Evolutionary conservation across 441 rosid genomes (phyloP).

Genomic region (Capsella rubella): DNA sequence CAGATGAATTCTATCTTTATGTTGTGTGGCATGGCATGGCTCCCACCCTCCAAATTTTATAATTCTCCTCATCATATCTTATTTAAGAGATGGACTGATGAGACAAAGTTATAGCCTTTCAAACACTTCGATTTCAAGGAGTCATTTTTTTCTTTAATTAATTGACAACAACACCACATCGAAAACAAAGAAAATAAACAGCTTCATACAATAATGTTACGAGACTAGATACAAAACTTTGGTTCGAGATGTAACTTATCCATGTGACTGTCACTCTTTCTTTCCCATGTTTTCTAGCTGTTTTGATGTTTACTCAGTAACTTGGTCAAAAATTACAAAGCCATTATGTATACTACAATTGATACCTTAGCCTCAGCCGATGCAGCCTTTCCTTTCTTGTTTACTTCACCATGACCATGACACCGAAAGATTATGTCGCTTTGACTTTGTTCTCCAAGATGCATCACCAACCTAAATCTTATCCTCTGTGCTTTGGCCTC

Average conservation of each 20-base stretch:
- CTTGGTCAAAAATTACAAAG: slow-evolving; percentile 13
- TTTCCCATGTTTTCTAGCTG: not conserved
- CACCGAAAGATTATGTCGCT: not conserved
- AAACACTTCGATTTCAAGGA: not conserved
- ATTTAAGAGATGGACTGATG: not conserved
- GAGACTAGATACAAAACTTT: slow-evolving; percentile 31
- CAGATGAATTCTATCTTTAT: slow-evolving; percentile 17
- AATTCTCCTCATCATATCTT: not conserved
- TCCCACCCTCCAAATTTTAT: slow-evolving; percentile 15
- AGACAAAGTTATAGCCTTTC: slow-evolving; percentile 11
- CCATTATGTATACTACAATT: slow-evolving; percentile 18
- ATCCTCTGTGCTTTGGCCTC: slow-evolving; percentile 2
- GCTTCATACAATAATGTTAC: slow-evolving; percentile 1
- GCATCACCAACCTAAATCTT: slow-evolving; percentile 30
- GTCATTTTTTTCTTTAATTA: not conserved
- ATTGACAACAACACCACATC: not conserved
- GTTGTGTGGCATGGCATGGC: not conserved
- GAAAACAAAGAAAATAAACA: not conserved
- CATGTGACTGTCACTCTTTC: slow-evolving; percentile 9
- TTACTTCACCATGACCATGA: slow-evolving; percentile 3
- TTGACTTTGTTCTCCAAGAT: slow-evolving; percentile 19
- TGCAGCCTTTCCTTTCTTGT: slow-evolving; percentile 19
- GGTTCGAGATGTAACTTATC: slow-evolving; percentile 14
- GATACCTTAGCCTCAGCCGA: slow-evolving; percentile 4
- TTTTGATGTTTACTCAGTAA: not conserved